These are phyloP conservation scores for Eucalyptus cladocalyx DNA, from an alignment of 345 rosid species.

Conservation along the genomic window DNA sequence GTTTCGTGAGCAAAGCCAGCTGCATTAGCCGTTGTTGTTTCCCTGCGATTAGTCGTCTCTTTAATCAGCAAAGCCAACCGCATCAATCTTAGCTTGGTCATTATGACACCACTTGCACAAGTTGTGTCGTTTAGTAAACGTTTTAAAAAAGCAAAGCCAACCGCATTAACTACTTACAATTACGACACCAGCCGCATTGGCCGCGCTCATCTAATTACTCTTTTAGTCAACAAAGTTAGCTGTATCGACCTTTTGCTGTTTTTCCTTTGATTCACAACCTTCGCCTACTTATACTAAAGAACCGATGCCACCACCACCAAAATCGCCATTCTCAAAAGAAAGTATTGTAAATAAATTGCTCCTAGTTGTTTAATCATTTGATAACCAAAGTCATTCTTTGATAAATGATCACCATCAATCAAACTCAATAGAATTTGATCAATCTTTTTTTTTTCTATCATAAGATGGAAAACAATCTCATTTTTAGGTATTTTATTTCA, in stretches of 20 bases:
- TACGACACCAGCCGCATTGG: neutral
- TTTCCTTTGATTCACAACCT: neutral
- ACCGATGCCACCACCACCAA: neutral
- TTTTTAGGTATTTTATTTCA: too few relatives aligned
- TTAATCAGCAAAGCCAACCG: neutral
- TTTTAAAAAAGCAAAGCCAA: neutral
- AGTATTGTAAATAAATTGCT: neutral
- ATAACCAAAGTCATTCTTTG: neutral
- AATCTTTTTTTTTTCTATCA: neutral
- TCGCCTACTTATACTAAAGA: neutral
- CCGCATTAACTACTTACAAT: neutral
- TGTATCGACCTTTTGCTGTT: too few relatives aligned
- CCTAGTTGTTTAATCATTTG: neutral
- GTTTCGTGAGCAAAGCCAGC: neutral
- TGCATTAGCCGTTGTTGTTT: neutral
- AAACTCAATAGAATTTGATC: neutral
- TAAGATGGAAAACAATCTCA: neutral
- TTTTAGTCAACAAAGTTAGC: neutral
- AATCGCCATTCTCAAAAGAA: neutral
- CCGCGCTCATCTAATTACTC: neutral
- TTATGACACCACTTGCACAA: neutral
- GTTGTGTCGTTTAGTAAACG: neutral
- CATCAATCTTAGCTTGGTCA: neutral
- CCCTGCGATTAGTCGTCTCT: neutral
- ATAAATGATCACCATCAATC: neutral